Evolutionary conservation across 2,329 filamentous ascomycete genomes (phyloP).

Genomic region (Apiospora saccharicola): DNA sequence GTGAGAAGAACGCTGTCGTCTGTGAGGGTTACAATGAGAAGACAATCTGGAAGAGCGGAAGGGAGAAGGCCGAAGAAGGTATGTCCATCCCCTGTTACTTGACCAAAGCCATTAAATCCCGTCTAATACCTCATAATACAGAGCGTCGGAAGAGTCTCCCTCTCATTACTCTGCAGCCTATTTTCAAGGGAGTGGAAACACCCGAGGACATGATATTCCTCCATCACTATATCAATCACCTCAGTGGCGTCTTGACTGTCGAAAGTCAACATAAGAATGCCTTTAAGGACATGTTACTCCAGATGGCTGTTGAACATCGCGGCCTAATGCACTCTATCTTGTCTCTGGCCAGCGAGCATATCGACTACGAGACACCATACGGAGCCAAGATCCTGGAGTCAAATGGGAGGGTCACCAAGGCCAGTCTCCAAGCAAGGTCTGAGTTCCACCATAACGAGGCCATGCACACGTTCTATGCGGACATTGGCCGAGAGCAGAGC

Average conservation of each 20-base stretch:
- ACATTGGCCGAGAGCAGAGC: conserved; percentile 51
- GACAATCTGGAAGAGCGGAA: conserved; percentile 86
- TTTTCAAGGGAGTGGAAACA: conserved; percentile 84
- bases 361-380: conserved; percentile 66
- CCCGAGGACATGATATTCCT: conserved; percentile 81
- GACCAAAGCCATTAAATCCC: conserved; percentile 21
- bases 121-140: conserved; percentile 39
- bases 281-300: conserved; percentile 84
- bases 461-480: conserved; percentile 58
- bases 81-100: conserved; percentile 31
- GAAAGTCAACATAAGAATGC: conserved; percentile 83
- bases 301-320: conserved; percentile 79
- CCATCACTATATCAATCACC: conserved; percentile 80
- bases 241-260: conserved; percentile 83
- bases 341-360: conserved; percentile 81
- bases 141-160: conserved; percentile 61
- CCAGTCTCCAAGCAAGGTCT: conserved; percentile 58
- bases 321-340: conserved; percentile 92
- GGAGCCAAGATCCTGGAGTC: conserved; percentile 60
- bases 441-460: conserved; percentile 64
- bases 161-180: conserved; percentile 64
- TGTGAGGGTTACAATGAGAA: conserved; percentile 91
- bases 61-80: conserved; percentile 76
- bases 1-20: conserved; percentile 90
- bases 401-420: conserved; percentile 54